A percentile compares a stretch with the other conserved stretches of the same genome.
phyloP scores from a whole-genome alignment of 192 early-diverging fungal genomes.

The Backusella luteola region DNA sequence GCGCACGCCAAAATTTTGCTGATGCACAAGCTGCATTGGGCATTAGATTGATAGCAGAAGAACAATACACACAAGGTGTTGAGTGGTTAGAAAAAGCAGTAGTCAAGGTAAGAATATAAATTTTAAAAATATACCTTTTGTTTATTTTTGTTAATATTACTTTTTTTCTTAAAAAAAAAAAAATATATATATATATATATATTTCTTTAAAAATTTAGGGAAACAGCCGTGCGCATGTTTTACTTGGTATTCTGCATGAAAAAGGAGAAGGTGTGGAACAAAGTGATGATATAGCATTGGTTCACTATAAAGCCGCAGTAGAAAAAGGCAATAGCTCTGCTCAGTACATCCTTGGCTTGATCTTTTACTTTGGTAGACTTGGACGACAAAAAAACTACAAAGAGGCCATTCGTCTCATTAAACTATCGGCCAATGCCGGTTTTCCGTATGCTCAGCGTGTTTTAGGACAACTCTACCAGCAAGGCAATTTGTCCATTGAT shows the following conservation, averaged over 20 bases:
- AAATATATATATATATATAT: too few relatives aligned
- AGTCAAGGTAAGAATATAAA: constrained; percentile 15
- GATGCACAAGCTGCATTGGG: constrained; percentile 40
- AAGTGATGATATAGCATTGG: constrained; percentile 21
- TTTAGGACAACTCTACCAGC: constrained; percentile 32
- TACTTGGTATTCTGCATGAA: constrained; percentile 33
- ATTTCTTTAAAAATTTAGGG: constrained; percentile 21
- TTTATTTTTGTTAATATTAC: not conserved
- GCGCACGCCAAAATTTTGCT: constrained; percentile 29
- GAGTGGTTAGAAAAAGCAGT: constrained; percentile 30
- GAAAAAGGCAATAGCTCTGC: constrained; percentile 27
- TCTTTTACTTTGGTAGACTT: constrained; percentile 26
- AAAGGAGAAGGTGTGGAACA: constrained; percentile 29
- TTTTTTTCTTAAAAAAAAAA: not conserved
- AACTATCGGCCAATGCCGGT: constrained; percentile 22
- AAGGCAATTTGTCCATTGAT: constrained; percentile 7
- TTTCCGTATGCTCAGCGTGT: constrained; percentile 30
- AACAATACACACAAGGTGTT: constrained; percentile 19
- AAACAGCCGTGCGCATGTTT: constrained; percentile 27
- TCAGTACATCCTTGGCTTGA: constrained; percentile 33
- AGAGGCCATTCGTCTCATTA: constrained; percentile 18
- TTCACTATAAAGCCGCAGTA: constrained; percentile 33
- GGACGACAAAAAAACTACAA: constrained; percentile 23
- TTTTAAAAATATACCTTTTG: not conserved
- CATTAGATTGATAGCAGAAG: constrained; percentile 18